Evolutionary conservation across 1,139 yeast species (phyloP), one percentile per base, ranked within the genome.

Genomic region (Pichia sp.): DNA sequence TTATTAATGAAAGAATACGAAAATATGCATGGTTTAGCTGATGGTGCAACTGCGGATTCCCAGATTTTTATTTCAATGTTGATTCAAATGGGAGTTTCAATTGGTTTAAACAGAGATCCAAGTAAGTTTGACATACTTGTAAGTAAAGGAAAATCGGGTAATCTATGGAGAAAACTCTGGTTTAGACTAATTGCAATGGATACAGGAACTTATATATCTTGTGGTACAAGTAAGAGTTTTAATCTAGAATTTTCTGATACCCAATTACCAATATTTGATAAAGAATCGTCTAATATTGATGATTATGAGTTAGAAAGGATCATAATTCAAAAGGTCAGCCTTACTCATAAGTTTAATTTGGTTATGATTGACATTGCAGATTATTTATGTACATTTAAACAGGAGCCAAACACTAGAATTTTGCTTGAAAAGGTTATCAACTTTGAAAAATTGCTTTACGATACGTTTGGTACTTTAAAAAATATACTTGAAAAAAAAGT

Each of bases 21-120:
- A 39, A 63, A 67, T 22, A 68, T 62, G 48, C 73, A 71, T 53
- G 73, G 73, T 3, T 69, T 71, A 4, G 80, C 77, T 54, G 83
- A 80, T 38, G 52, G 53, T 16, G 36, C 48, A 22, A 48, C 42
- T 18, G 77, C 79, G 11, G 80, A 74, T 51, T 66, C 76, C 0
- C 77, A 73, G 51, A 70, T 74, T 0, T 71, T 71, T 49, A 67
- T 72, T 16, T 78, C 80, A 2, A 64, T 75, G 57, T 60, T 81
- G 46, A 63, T 78, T 1, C 79, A 76, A 54, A 71, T 75, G 68
- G 83, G 79, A 0, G 69, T 71, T 45, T 70, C 79, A 0, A 66
- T 79, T 46, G 84, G 84, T 0, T 59, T 81, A 31, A 76, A 81
- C 63, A 67, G 83, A 47, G 84, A 80, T 56, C 82, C 79, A 4